Conservation (phyloP, 208 protist genomes). For the Leishmania mexicana region DNA sequence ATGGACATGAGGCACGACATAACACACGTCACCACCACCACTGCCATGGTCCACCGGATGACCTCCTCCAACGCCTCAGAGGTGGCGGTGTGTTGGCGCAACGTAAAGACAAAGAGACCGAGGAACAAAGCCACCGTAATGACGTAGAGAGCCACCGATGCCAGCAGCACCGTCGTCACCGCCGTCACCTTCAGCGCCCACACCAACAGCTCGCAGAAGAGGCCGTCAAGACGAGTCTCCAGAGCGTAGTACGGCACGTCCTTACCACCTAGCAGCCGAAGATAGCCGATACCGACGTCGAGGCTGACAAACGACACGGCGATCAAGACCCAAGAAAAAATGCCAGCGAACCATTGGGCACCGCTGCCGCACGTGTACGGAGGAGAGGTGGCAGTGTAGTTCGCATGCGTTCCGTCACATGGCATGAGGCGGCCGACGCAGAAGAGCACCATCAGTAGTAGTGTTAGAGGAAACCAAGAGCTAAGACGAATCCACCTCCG, state of each 20-base stretch:
- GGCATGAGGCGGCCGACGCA: conserved; percentile 12
- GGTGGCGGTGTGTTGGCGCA: conserved; percentile 8
- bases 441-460: conserved; percentile 24
- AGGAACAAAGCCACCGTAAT: conserved; percentile 5
- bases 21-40: conserved; percentile 12
- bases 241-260: conserved; percentile 29
- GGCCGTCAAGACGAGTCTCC: conserved; percentile 25
- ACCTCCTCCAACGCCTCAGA: conserved; percentile 25
- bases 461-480: conserved; percentile 23
- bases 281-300: conserved; percentile 11
- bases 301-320: conserved; percentile 16
- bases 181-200: conserved; percentile 33
- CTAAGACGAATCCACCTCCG: conserved; percentile 13
- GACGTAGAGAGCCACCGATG: conserved; percentile 11
- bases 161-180: conserved; percentile 6
- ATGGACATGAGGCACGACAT: conserved; percentile 15
- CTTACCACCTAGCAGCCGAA: conserved; percentile 17
- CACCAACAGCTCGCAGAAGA: conserved; percentile 32
- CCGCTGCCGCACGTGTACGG: conserved; percentile 17
- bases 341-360: conserved; percentile 7
- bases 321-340: conserved; percentile 16
- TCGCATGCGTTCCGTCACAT: conserved; percentile 13
- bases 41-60: conserved; percentile 14
- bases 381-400: background rate
- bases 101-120: conserved; percentile 19